These are phyloP conservation scores for Perkinsus chesapeaki DNA, from an alignment of 169 alveolate species.

Conservation along the genomic window DNA sequence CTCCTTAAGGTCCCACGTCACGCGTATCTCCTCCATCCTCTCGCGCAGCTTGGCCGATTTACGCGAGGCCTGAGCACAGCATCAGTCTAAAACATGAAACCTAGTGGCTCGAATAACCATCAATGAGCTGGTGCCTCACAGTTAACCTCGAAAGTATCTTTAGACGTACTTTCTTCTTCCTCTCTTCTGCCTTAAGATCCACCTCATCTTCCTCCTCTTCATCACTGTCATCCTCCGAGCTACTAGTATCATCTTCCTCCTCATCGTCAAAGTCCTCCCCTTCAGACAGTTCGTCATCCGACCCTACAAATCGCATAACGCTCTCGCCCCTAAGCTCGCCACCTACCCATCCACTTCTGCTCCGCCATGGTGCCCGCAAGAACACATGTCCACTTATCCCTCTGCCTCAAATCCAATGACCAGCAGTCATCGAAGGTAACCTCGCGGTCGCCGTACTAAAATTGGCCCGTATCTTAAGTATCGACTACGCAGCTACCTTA, in stretches of 20 bases:
- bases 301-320: not conserved
- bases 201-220: not conserved
- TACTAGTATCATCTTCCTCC: not conserved
- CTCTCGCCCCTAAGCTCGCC: not conserved
- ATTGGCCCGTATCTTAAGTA: not conserved
- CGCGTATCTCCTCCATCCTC: not conserved
- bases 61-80: not conserved
- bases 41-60: not conserved
- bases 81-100: too few species aligned
- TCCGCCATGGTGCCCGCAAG: not conserved
- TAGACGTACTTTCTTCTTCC: not conserved
- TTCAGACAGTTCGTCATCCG: not conserved
- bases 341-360: not conserved
- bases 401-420: not conserved
- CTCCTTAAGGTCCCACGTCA: not conserved
- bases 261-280: not conserved
- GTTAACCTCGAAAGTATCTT: not conserved
- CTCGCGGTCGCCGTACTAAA: not conserved
- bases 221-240: not conserved
- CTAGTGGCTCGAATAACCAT: not conserved
- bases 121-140: not conserved
- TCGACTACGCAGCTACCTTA: not conserved
- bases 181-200: not conserved
- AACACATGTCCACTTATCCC: not conserved
- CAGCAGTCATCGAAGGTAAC: not conserved